phyloP scores from a whole-genome alignment of 768 basidiomycete species.

The Pisolithus sp. region DNA sequence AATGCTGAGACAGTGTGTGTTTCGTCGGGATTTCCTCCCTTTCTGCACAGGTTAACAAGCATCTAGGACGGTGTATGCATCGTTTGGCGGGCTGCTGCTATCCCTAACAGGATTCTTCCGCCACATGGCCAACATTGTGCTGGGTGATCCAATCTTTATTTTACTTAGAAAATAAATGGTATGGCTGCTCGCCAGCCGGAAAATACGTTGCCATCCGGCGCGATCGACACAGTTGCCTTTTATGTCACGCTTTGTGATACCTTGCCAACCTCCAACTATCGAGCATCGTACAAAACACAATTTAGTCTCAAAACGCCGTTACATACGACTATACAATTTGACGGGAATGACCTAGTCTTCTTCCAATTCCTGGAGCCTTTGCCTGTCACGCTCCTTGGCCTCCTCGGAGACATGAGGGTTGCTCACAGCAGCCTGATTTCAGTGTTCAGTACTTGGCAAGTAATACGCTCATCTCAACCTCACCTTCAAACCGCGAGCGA shows the following conservation, averaged over 20 bases:
- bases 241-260: no score
- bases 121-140: slow-evolving; percentile 85
- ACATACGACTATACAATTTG: not conserved
- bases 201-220: no score
- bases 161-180: slow-evolving; percentile 66
- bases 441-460: not conserved
- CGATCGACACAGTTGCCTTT: no score
- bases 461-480: not conserved
- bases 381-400: slow-evolving; percentile 11
- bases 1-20: slow-evolving; percentile 80
- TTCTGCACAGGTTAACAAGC: slow-evolving; percentile 1
- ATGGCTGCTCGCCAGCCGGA: not conserved
- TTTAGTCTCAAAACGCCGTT: no score
- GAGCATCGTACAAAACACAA: not conserved
- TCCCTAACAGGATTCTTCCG: slow-evolving; percentile 89
- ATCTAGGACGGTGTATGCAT: slow-evolving; percentile 85
- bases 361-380: slow-evolving; percentile 8
- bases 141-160: slow-evolving; percentile 89
- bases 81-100: slow-evolving; percentile 94
- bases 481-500: slow-evolving; percentile 19
- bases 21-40: not conserved
- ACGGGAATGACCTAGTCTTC: not conserved
- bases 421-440: slow-evolving; percentile 14
- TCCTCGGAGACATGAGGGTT: slow-evolving; percentile 17
- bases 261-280: no score